Evolutionary conservation across 192 early-diverging fungal species (phyloP).

Genomic region (Podila verticillata): DNA sequence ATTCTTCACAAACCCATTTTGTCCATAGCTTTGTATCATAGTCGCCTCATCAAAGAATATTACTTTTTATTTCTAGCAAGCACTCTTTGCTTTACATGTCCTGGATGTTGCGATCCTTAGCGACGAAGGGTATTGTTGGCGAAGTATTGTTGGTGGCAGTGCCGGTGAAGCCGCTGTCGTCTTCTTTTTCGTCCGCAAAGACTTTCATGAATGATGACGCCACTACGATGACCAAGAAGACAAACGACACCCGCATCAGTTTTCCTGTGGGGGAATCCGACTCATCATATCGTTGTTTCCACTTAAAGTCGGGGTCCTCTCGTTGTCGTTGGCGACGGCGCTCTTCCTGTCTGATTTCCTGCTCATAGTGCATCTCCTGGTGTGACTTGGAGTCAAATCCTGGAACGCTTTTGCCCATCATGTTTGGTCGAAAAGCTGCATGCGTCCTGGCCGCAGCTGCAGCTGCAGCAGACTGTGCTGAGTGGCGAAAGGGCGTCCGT

Average conservation of each 20-base stretch:
- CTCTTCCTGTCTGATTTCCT: conserved; percentile 25
- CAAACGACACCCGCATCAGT: conserved; percentile 11
- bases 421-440: conserved; percentile 8
- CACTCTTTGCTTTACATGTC: neutral
- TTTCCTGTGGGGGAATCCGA: conserved; percentile 10
- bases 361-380: conserved; percentile 49
- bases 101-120: neutral
- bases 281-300: conserved; percentile 13
- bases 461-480: conserved; percentile 38
- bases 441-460: conserved; percentile 24
- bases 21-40: too few species aligned
- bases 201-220: conserved; percentile 16
- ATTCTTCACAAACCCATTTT: neutral
- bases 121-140: neutral
- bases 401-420: conserved; percentile 9
- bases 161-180: neutral
- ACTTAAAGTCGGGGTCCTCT: conserved; percentile 7
- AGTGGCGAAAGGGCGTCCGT: conserved; percentile 41
- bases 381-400: conserved; percentile 47
- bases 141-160: neutral
- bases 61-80: too few species aligned
- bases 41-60: too few species aligned
- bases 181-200: conserved; percentile 25
- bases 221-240: conserved; percentile 13
- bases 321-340: conserved; percentile 26